Evolutionary conservation across 306 rosid species (phyloP), one percentile per base, ranked within the genome.

Genomic region (Canavalia ensiformis): DNA sequence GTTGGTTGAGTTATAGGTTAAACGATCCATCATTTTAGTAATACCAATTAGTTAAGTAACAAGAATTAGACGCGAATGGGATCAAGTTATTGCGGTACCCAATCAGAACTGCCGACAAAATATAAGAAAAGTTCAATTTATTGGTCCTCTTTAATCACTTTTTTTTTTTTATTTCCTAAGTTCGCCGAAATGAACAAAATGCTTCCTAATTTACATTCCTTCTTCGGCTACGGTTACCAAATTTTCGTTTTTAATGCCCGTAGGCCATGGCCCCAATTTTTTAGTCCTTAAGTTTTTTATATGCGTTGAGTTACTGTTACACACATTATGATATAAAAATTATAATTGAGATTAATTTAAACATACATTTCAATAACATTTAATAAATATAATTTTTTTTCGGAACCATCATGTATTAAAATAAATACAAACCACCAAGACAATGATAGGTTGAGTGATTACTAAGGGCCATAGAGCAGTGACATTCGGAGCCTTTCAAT

Each of bases 71-170:
- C 47, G 59, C 8, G 57, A 69, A 74, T 31, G 4, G 13, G 42
- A 54, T 42, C 75, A 51, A 44, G 70, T 7, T 41, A 54, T 41
- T 10, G 37, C 4, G 51, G 11, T 6, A 6, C 13, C 58, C 11
- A 44, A n/a, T 33, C 34, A 66, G 9, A 49, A 50, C 73, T 78
- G 82, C 89, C 84, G 87, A 89, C 90, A 81, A 54, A 65, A 28
- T 35, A 11, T 78, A 60, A 50, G 3, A 39, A 60, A 72, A 71
- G 44, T 18, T 70, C 0, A 50, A 30, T 5, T 69, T 69, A 81
- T 12, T 29, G 31, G 70, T 34, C 52, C 25, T 4, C 35, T 46
- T 71, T 37, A 8, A 30, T 45, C 29, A n/a, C n/a, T 6, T 60
- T 29, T 37, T 42, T 6, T 60, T 29, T 37, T 42, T 18, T 8